phyloP scores from a whole-genome alignment of 805 yeast species.

The Myxozyma udenii region DNA sequence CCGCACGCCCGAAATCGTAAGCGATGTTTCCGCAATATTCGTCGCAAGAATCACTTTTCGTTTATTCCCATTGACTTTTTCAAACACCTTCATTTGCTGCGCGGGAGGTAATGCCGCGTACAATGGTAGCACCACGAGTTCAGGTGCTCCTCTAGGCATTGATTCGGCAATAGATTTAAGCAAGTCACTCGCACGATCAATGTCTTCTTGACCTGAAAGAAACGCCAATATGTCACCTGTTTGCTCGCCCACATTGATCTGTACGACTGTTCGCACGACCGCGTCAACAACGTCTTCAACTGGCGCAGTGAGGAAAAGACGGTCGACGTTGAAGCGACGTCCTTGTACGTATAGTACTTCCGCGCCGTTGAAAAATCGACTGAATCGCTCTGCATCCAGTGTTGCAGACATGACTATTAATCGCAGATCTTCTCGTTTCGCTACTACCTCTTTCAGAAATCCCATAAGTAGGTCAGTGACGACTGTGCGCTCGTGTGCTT shows the following conservation, averaged over 20 bases:
- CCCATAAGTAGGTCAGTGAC: constrained; percentile 88
- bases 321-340: constrained; percentile 77
- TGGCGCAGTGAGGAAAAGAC: constrained; percentile 59
- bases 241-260: constrained; percentile 73
- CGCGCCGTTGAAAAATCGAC: constrained; percentile 68
- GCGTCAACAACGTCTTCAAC: constrained; percentile 83
- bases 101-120: constrained; percentile 91
- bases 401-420: constrained; percentile 96
- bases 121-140: constrained; percentile 70
- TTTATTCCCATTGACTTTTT: constrained; percentile 56
- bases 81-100: constrained; percentile 78
- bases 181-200: constrained; percentile 73
- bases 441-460: constrained; percentile 66
- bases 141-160: constrained; percentile 22
- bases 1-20: constrained; percentile 90
- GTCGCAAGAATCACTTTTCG: constrained; percentile 90
- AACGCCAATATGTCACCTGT: constrained; percentile 88
- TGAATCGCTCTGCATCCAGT: constrained; percentile 81
- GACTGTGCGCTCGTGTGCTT: constrained; percentile 96
- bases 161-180: constrained; percentile 40
- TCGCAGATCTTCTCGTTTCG: constrained; percentile 52
- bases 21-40: constrained; percentile 95
- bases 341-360: constrained; percentile 90
- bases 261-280: constrained; percentile 67
- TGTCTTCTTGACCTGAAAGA: constrained; percentile 95